phyloP scores from a whole-genome alignment of 1,284 basidiomycete species.

The Porodaedalea pini region DNA sequence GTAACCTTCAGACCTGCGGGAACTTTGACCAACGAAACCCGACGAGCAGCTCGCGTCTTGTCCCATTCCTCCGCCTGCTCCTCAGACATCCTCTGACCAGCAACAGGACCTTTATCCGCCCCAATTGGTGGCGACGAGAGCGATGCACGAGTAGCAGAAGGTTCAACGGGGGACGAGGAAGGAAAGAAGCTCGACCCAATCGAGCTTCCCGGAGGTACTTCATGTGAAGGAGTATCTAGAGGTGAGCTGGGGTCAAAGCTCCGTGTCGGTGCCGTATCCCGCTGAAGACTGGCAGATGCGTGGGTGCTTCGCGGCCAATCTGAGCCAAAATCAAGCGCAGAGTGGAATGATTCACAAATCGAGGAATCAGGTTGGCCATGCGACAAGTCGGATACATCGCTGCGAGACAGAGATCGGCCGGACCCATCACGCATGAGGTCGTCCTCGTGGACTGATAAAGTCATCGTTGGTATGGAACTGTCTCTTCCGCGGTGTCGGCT shows the following conservation, averaged over 20 bases:
- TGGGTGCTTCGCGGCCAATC: slow-evolving; percentile 45
- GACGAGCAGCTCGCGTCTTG: slow-evolving; percentile 76
- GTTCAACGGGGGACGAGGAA: background rate
- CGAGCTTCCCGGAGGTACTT: background rate
- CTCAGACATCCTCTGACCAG: slow-evolving; percentile 28
- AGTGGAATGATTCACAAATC: slow-evolving; percentile 57
- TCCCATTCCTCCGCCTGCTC: slow-evolving; percentile 83
- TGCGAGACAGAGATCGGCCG: slow-evolving; percentile 24
- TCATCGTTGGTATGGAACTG: slow-evolving; percentile 38
- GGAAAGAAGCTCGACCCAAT: background rate
- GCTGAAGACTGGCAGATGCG: slow-evolving; percentile 25
- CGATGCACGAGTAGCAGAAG: background rate
- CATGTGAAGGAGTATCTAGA: background rate
- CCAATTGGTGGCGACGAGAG: background rate
- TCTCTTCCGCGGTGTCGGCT: slow-evolving; percentile 35
- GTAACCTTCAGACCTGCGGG: slow-evolving; percentile 19
- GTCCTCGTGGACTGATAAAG: slow-evolving; percentile 40
- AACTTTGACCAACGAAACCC: slow-evolving; percentile 70
- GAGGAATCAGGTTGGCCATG: slow-evolving; percentile 44
- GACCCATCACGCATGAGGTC: slow-evolving; percentile 25
- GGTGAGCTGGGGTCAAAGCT: slow-evolving; percentile 9
- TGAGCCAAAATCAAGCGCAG: slow-evolving; percentile 54
- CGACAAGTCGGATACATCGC: slow-evolving; percentile 27
- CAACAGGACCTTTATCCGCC: background rate
- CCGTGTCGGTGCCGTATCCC: background rate